These are phyloP conservation scores for Russula vinacea DNA, from an alignment of 768 basidiomycete species.

Conservation along the genomic window DNA sequence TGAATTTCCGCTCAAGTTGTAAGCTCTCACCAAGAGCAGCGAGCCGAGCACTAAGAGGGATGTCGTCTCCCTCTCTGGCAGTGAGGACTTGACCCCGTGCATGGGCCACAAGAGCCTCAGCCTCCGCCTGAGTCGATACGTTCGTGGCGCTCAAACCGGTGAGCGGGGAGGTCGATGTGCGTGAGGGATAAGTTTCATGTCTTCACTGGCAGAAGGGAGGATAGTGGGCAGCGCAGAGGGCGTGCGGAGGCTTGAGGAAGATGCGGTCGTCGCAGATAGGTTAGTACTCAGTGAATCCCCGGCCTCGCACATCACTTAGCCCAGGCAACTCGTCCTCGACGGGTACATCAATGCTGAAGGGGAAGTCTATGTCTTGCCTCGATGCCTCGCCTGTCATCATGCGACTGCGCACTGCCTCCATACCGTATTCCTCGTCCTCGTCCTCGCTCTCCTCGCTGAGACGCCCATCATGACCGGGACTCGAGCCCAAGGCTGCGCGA, in stretches of 20 bases:
- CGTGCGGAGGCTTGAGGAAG: constrained; percentile 22
- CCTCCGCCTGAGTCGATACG: constrained; percentile 79
- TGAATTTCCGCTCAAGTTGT: constrained; percentile 69
- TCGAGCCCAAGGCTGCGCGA: constrained; percentile 11
- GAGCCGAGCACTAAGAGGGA: constrained; percentile 75
- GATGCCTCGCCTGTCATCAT: constrained; percentile 14
- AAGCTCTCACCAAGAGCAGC: constrained; percentile 89
- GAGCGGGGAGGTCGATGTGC: constrained; percentile 20
- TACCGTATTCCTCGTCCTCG: constrained; percentile 36
- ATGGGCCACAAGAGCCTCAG: constrained; percentile 74
- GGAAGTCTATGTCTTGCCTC: constrained; percentile 40
- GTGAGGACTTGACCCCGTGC: constrained; percentile 71
- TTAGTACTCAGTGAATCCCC: constrained; percentile 68
- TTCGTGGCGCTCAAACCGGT: constrained; percentile 58
- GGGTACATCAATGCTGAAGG: constrained; percentile 68
- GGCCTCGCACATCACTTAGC: constrained; percentile 24
- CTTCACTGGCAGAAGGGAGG: constrained; percentile 13
- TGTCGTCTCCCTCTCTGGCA: constrained; percentile 44
- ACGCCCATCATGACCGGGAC: constrained; percentile 22
- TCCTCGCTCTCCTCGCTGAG: constrained; percentile 23
- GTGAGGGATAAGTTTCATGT: not conserved
- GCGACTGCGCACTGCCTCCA: constrained; percentile 29
- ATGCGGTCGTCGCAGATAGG: constrained; percentile 30
- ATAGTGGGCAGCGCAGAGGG: constrained; percentile 10
- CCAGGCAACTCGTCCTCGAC: constrained; percentile 35